phyloP scores from a whole-genome alignment of 345 rosid genomes.

The Corchorus capsularis region DNA sequence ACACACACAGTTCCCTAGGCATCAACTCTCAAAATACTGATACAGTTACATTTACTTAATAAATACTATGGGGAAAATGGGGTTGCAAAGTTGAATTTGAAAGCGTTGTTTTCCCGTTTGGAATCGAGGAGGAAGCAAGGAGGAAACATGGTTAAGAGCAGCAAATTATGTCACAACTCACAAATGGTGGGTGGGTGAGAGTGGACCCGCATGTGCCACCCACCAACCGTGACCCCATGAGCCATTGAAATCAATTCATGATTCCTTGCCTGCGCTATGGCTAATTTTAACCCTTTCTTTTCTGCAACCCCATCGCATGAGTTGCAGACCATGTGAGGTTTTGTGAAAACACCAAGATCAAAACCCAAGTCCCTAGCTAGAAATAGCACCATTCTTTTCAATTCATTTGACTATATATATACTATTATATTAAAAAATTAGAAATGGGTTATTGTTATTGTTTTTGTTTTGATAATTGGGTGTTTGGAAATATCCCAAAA shows the following conservation, averaged over 20 bases:
- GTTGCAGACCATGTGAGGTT: slow-evolving; percentile 33
- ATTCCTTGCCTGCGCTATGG: background rate
- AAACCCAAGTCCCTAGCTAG: background rate
- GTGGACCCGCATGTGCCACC: slow-evolving; percentile 39
- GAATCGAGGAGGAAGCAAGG: slow-evolving; percentile 11
- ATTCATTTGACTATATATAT: slow-evolving; percentile 13
- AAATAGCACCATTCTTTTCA: background rate
- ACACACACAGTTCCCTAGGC: slow-evolving; percentile 24
- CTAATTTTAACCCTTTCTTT: background rate
- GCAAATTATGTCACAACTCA: background rate
- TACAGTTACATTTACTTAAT: background rate
- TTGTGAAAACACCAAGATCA: background rate
- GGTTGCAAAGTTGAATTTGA: background rate
- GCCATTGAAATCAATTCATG: background rate
- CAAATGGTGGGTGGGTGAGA: slow-evolving; percentile 8
- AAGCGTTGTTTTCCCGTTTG: slow-evolving; percentile 9
- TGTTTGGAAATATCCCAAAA: slow-evolving; percentile 25
- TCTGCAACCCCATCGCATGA: slow-evolving; percentile 19
- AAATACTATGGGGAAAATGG: background rate
- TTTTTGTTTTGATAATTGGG: background rate
- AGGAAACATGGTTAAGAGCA: slow-evolving; percentile 7
- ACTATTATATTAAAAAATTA: no score
- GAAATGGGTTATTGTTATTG: background rate
- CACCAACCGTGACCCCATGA: slow-evolving; percentile 35
- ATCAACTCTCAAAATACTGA: background rate